Conservation (phyloP, 345 rosid species). For the Clarkia xantiana region DNA sequence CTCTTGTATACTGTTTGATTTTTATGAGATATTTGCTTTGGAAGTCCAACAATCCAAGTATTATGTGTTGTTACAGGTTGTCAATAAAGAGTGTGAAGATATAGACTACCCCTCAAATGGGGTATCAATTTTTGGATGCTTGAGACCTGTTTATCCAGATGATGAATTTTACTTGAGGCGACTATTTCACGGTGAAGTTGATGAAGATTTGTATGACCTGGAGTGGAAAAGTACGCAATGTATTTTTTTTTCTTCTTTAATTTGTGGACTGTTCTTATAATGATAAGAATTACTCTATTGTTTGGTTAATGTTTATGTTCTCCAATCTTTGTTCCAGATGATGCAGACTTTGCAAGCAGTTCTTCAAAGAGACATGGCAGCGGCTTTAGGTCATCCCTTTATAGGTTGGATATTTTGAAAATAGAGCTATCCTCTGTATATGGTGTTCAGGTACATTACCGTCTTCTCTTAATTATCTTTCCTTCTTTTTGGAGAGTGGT, state of each 20-base stretch:
- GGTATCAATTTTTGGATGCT: slow-evolving; percentile 72
- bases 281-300: no score
- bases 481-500: not conserved
- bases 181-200: slow-evolving; percentile 32
- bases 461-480: slow-evolving; percentile 1
- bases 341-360: slow-evolving; percentile 32
- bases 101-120: slow-evolving; percentile 85
- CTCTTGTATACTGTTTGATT: not conserved
- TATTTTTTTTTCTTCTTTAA: not conserved
- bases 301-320: slow-evolving; percentile 2
- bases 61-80: slow-evolving; percentile 26
- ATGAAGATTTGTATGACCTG: slow-evolving; percentile 40
- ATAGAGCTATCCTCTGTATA: slow-evolving; percentile 75
- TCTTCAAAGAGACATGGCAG: slow-evolving; percentile 27
- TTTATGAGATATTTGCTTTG: not conserved
- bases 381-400: slow-evolving; percentile 38
- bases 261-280: not conserved
- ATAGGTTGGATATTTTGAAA: slow-evolving; percentile 62
- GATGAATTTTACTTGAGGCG: slow-evolving; percentile 66
- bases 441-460: slow-evolving; percentile 47
- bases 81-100: slow-evolving; percentile 35
- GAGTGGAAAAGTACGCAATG: slow-evolving; percentile 42
- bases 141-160: slow-evolving; percentile 65
- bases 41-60: not conserved
- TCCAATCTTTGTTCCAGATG: slow-evolving; percentile 15